Evolutionary conservation across 2,329 filamentous ascomycete species (phyloP).

Genomic region (Dryadomyces sulphureus): DNA sequence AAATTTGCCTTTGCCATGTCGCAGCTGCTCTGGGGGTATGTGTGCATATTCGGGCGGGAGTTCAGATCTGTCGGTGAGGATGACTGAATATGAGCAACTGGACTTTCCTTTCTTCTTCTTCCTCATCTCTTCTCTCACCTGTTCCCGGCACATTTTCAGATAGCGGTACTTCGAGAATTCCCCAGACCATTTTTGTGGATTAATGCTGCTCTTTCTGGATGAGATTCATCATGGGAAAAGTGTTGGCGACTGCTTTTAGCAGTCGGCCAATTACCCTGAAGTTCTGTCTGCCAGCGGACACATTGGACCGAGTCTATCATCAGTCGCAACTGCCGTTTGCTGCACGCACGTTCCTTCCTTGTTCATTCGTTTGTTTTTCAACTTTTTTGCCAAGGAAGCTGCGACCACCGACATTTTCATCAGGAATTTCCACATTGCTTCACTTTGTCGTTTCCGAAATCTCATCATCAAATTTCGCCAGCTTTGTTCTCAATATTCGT

Average conservation of each 20-base stretch:
- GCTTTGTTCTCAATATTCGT: no score
- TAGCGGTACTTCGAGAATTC: background rate
- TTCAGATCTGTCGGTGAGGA: conserved; percentile 29
- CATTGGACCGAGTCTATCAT: background rate
- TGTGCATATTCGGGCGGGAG: conserved; percentile 28
- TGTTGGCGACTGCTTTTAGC: no score
- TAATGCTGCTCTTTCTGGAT: background rate
- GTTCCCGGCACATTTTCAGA: conserved; percentile 1
- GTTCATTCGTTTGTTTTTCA: background rate
- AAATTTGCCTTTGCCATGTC: conserved; percentile 20
- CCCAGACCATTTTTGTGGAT: conserved; percentile 1
- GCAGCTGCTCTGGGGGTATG: conserved; percentile 25
- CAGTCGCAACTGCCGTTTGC: background rate
- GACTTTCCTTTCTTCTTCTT: no score
- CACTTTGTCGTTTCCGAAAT: no score
- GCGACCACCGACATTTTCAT: no score
- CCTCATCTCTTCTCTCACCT: background rate
- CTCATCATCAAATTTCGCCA: no score
- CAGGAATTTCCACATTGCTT: no score
- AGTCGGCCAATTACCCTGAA: no score
- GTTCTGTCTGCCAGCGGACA: background rate
- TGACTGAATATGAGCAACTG: conserved; percentile 20
- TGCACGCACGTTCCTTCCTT: background rate
- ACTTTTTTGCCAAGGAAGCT: background rate
- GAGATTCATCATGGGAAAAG: no score